Evolutionary conservation across 345 rosid genomes (phyloP).

Genomic region (Jatropha curcas): DNA sequence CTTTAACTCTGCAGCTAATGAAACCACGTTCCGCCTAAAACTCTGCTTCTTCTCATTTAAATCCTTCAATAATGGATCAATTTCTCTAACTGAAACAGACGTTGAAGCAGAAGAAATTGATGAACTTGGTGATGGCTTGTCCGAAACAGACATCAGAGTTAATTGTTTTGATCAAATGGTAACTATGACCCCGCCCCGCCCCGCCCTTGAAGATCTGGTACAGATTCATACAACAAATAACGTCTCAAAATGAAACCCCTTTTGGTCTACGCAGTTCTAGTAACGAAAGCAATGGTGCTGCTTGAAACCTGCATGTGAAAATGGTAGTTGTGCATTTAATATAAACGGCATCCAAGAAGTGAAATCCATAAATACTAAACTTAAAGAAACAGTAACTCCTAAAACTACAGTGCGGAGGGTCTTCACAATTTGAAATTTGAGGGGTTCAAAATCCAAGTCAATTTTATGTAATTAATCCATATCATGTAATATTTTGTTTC

Average conservation of each 20-base stretch:
- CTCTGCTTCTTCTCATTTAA: slow-evolving; percentile 87
- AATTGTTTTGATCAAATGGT: slow-evolving; percentile 15
- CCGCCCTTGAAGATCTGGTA: slow-evolving; percentile 10
- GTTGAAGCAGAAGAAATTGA: slow-evolving; percentile 14
- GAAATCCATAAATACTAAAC: neutral
- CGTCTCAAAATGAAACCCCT: neutral
- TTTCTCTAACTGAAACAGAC: slow-evolving; percentile 35
- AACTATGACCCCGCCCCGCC: too few species aligned
- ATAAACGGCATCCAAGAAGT: slow-evolving; percentile 4
- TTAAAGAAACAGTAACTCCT: neutral
- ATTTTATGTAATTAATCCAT: neutral
- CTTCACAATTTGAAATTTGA: slow-evolving; percentile 10
- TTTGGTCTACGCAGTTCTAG: slow-evolving; percentile 18
- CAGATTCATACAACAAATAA: slow-evolving; percentile 10
- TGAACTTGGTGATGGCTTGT: slow-evolving; percentile 28
- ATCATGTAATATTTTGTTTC: neutral
- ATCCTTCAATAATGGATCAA: slow-evolving; percentile 84
- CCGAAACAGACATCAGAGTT: slow-evolving; percentile 42
- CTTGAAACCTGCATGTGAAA: slow-evolving; percentile 48
- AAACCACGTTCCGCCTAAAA: slow-evolving; percentile 79
- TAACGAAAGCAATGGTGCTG: slow-evolving; percentile 22
- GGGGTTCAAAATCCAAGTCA: slow-evolving; percentile 11
- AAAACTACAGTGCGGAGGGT: neutral
- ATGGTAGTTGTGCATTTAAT: slow-evolving; percentile 35
- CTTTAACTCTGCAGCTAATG: slow-evolving; percentile 82